Conservation (phyloP, 306 rosid genomes). For the Oxytropis ochrocephala region DNA sequence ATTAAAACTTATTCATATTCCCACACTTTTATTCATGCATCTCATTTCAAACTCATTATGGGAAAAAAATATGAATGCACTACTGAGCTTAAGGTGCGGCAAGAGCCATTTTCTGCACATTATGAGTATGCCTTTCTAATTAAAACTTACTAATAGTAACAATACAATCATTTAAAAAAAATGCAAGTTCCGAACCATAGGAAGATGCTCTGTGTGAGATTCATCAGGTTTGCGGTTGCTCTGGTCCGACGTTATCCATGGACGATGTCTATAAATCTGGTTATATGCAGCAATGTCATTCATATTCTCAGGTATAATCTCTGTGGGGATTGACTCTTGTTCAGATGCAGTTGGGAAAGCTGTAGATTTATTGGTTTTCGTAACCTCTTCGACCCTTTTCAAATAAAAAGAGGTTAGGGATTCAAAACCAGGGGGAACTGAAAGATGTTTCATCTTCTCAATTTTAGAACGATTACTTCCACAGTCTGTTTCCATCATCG, state of each 20-base stretch:
- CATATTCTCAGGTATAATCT: constrained; percentile 13
- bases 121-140: not conserved
- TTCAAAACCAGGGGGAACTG: constrained; percentile 67
- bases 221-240: constrained; percentile 32
- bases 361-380: constrained; percentile 23
- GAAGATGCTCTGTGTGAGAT: constrained; percentile 31
- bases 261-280: constrained; percentile 27
- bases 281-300: constrained; percentile 23
- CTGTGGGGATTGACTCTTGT: constrained; percentile 19
- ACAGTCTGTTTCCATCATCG: constrained; percentile 25
- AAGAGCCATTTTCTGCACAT: not conserved
- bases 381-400: constrained; percentile 37
- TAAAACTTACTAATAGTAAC: not conserved
- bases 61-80: not conserved
- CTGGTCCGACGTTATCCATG: constrained; percentile 52
- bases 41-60: constrained; percentile 10
- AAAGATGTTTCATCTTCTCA: constrained; percentile 23
- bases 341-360: constrained; percentile 20
- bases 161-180: constrained; percentile 4
- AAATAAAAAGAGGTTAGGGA: constrained; percentile 56
- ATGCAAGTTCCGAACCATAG: constrained; percentile 30
- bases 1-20: not conserved
- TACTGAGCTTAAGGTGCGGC: not conserved
- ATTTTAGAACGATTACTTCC: constrained; percentile 4
- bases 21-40: constrained; percentile 6